Evolutionary conservation across 176 grass and related monocot genomes (phyloP).

Genomic region (maize (Zea mays)): DNA sequence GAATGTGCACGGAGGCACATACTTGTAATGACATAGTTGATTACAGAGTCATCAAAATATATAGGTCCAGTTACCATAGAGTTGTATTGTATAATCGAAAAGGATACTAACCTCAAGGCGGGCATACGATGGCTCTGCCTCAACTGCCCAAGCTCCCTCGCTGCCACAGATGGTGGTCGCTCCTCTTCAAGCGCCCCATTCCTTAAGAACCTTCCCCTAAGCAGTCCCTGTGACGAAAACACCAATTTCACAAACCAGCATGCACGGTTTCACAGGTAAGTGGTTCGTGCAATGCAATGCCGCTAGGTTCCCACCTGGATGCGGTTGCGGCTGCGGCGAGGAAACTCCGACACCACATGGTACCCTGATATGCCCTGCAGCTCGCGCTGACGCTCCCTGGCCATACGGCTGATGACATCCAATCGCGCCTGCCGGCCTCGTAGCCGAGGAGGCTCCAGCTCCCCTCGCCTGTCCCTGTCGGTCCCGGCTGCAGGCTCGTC

Average conservation of each 20-base stretch:
- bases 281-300: neutral
- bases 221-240: conserved; percentile 57
- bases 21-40: conserved; percentile 24
- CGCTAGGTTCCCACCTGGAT: conserved; percentile 58
- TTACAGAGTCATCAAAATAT: neutral
- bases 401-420: no score
- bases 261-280: neutral
- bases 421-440: no score
- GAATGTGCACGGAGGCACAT: neutral
- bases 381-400: no score
- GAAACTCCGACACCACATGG: conserved; percentile 67
- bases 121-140: conserved; percentile 78
- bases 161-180: conserved; percentile 64
- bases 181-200: conserved; percentile 64
- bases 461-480: no score
- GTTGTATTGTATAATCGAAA: conserved; percentile 1
- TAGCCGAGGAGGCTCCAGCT: no score
- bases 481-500: no score
- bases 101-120: conserved; percentile 52
- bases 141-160: conserved; percentile 80
- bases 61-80: neutral
- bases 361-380: conserved; percentile 53
- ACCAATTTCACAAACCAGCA: conserved; percentile 1
- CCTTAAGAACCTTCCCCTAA: conserved; percentile 92
- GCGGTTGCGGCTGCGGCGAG: conserved; percentile 80